Base-by-base conservation (phyloP, 2,329 filamentous ascomycete genomes). In the Akanthomyces lecanii region DNA sequence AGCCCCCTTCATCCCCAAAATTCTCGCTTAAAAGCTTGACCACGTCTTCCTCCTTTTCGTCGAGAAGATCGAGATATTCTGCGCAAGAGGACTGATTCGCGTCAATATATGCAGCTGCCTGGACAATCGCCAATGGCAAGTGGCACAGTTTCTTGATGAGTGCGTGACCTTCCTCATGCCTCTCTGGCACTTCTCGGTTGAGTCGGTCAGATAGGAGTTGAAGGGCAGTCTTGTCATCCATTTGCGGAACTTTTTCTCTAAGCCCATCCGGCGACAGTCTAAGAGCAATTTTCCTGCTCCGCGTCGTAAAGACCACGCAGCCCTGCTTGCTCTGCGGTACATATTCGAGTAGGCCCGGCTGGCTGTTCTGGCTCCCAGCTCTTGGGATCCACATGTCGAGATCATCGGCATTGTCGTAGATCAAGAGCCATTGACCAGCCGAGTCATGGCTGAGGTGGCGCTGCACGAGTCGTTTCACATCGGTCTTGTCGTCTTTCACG, bases 81-180 rank as follows among this genome's bases (percentile, higher is more conserved):
- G 23, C 7, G 8, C 74, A 62, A 1, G 69, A 40, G 18, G 68
- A 64, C 7, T 65, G 63, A 36, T 63, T 73, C 21, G 59, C 54
- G 60, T 74, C 76, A 30, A 81, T 68, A 63, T 77, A 80, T 5
- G 76, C 74, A 7, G 73, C 71, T 12, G 77, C 73, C 69, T 78
- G 72, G 18, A 65, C 68, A 21, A 77, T 78, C 23, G 71, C 73
- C 3, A 74, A 69, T 1, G 75, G 76, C n/a, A 79, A 69, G 59
- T 66, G 72, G 1, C 67, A 68, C 10, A 79, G 59, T 52, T 51
- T 44, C 25, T 42, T 12, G 28, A 64, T 52, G 40, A 64, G 21
- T 54, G 3, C 30, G 4, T 55, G 36, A 8, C 28, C 36, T 12
- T 48, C 58, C 18, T 33, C 21, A 5, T n/a, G 23, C 16, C 21